Base-by-base conservation (phyloP, 495 filamentous ascomycete genomes). In the Talaromyces ruber region DNA sequence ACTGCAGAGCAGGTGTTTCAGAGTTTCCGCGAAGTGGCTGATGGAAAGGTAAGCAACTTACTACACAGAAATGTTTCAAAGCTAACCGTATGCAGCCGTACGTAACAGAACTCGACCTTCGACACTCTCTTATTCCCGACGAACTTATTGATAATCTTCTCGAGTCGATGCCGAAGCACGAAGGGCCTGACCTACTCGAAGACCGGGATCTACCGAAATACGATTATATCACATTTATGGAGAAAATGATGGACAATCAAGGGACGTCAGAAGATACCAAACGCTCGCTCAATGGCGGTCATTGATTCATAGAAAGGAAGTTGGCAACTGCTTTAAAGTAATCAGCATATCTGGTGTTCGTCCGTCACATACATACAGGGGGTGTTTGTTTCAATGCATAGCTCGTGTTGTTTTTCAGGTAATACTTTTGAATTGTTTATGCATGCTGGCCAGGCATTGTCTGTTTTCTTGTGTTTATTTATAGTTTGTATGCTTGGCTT, bases 1-100 rank as follows among this genome's bases (percentile, higher is more conserved):
- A 96, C 92, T 18, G 95, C 94, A 22, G 94, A 97, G 74, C 94
- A 98, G 70, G 95, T 98, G 0, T 97, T 92, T 75, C 94, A 98
- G 75, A 91, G 86, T 69, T 98, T 98, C 82, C 84, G 85, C 60
- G 94, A 98, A 74, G 94, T 98, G 26, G 94, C 94, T 12, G 94
- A 98, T 80, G 95, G 95, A 51, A 98, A 98, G 79, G 84, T 86
- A 32, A 3, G 18, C 32, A 18, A 29, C 22, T 59, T n/a, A 28
- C 37, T 43, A 2, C 12, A 43, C 12, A 3, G n/a, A n/a, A 2
- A 43, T 47, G 43, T 21, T 47, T 47, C 51, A 16, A 21, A 54
- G 51, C 51, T 39, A 59, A 57, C 9, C 64, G 72, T 39, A 73
- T 56, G 18, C 60, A 87, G 82, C 92, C 94, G 16, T 98, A 97